Evolutionary conservation across 768 basidiomycete genomes (phyloP).

Genomic region (Megacollybia marginata): DNA sequence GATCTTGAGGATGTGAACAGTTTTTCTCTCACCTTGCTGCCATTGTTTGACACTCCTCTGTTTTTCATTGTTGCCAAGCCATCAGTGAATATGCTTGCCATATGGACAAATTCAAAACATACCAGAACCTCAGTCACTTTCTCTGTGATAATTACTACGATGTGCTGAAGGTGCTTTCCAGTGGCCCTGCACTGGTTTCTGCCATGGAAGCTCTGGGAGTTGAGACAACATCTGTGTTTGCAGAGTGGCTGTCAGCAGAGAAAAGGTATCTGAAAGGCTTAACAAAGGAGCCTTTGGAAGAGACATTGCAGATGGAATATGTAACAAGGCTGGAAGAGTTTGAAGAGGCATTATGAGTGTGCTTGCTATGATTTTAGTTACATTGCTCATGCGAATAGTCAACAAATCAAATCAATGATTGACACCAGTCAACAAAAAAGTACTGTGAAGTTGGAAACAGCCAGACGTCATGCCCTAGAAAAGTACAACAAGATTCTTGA

Average conservation of each 20-base stretch:
- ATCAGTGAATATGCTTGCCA: constrained; percentile 1
- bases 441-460: neutral
- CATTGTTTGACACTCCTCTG: neutral
- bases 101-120: neutral
- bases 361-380: neutral
- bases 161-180: neutral
- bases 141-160: neutral
- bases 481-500: neutral
- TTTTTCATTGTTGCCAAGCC: constrained; percentile 2
- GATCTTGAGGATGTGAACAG: too few species aligned
- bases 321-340: neutral
- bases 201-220: neutral
- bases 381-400: neutral
- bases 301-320: neutral
- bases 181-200: neutral
- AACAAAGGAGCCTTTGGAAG: too few species aligned
- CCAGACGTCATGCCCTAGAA: neutral
- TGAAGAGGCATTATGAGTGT: neutral
- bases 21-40: neutral
- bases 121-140: too few species aligned
- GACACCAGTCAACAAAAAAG: neutral
- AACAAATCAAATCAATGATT: neutral
- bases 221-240: neutral
- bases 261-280: neutral
- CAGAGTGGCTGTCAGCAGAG: neutral